Conservation (phyloP, 805 yeast genomes). For the Candida patagonica region DNA sequence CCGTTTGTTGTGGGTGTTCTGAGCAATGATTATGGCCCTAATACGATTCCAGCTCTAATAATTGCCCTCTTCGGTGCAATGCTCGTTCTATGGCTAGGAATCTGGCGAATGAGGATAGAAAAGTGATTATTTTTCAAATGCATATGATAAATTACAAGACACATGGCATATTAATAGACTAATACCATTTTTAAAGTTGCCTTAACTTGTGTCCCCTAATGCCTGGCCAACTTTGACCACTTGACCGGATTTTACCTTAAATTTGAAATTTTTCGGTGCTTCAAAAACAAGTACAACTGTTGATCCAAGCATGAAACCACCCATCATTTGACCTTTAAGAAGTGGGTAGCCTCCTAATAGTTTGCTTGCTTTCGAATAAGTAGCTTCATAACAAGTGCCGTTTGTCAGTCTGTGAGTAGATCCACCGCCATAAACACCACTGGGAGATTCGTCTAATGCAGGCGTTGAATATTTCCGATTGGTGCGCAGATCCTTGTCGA, state of each 20-base stretch:
- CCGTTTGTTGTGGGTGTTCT: conserved; percentile 56
- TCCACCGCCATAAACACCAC: conserved; percentile 7
- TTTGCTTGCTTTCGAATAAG: conserved; percentile 70
- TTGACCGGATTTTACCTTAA: conserved; percentile 62
- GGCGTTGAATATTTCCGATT: conserved; percentile 46
- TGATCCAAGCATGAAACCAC: conserved; percentile 92
- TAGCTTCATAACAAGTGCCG: conserved; percentile 88
- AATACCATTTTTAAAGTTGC: not conserved
- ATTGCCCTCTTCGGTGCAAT: conserved; percentile 16
- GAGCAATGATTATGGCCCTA: conserved; percentile 24
- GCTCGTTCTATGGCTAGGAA: conserved; percentile 16
- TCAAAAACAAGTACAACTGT: conserved; percentile 96
- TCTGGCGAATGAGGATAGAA: conserved; percentile 2
- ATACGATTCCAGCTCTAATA: conserved; percentile 20
- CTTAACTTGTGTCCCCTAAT: conserved; percentile 8
- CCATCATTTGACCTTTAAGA: conserved; percentile 87
- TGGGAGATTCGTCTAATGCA: conserved; percentile 2
- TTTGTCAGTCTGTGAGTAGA: conserved; percentile 41
- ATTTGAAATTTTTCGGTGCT: conserved; percentile 77
- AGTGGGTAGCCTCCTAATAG: conserved; percentile 81
- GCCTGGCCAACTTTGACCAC: conserved; percentile 75
- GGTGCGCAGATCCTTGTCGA: conserved; percentile 83
- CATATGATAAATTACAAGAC: not conserved
- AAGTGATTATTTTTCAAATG: not conserved
- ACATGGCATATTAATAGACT: not conserved